These are phyloP conservation scores for Echinosophora koreensis DNA, from an alignment of 306 rosid species.

Conservation along the genomic window DNA sequence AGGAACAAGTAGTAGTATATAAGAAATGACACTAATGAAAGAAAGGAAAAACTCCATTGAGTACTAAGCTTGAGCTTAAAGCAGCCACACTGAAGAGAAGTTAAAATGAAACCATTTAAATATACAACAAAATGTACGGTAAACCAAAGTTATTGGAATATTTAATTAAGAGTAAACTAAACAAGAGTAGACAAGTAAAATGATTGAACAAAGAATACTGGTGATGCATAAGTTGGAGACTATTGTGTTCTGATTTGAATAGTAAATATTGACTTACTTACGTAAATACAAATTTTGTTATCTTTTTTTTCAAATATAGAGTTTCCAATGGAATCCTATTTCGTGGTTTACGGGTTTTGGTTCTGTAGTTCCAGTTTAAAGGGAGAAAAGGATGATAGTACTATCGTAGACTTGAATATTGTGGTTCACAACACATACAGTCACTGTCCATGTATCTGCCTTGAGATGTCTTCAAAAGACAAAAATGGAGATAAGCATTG, in stretches of 20 bases:
- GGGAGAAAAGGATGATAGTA: not conserved
- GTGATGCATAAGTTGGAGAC: not conserved
- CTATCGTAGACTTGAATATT: conserved; percentile 19
- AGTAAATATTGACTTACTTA: not conserved
- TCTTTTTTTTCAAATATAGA: too few relatives aligned
- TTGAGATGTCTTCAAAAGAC: too few relatives aligned
- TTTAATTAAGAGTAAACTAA: not conserved
- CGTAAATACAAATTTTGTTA: too few relatives aligned
- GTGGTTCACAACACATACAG: not conserved
- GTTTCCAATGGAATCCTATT: too few relatives aligned
- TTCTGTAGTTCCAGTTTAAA: not conserved
- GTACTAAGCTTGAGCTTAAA: conserved; percentile 3
- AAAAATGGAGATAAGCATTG: not conserved
- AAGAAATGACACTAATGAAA: not conserved
- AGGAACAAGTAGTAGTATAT: not conserved
- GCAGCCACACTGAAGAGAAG: not conserved
- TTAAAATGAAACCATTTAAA: not conserved
- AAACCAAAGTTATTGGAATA: not conserved
- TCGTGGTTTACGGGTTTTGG: not conserved
- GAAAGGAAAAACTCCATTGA: conserved; percentile 1
- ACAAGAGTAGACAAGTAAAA: not conserved
- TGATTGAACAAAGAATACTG: too few relatives aligned
- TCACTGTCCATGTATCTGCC: not conserved
- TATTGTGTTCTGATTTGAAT: not conserved
- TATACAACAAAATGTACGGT: not conserved